phyloP scores from a whole-genome alignment of 768 basidiomycete species.

The Russula sp. region DNA sequence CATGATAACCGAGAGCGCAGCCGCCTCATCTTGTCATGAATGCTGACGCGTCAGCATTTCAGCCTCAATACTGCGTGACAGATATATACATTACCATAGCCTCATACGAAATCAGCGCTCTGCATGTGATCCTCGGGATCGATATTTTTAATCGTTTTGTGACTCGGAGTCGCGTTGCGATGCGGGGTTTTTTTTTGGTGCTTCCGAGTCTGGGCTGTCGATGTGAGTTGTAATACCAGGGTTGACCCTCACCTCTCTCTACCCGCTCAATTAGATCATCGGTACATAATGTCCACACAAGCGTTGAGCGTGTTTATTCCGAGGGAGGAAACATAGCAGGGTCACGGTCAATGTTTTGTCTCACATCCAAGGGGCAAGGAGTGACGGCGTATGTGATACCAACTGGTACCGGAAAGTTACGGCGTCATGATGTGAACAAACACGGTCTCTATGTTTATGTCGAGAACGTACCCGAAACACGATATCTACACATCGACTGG shows the following conservation, averaged over 20 bases:
- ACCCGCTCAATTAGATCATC: neutral
- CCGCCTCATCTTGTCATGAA: neutral
- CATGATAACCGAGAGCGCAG: neutral
- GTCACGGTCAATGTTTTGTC: too few relatives aligned
- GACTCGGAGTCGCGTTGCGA: neutral
- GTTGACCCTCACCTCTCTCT: neutral
- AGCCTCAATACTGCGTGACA: neutral
- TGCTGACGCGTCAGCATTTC: too few relatives aligned
- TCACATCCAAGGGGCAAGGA: too few relatives aligned
- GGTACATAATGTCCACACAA: neutral
- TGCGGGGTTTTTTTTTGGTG: neutral
- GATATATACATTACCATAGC: neutral
- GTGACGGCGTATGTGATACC: too few relatives aligned
- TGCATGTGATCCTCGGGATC: neutral
- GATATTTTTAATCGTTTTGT: too few relatives aligned
- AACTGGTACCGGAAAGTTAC: too few relatives aligned
- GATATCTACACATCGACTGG: too few relatives aligned
- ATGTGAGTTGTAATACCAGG: too few relatives aligned
- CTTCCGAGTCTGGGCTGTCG: neutral
- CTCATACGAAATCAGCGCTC: neutral
- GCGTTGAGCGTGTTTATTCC: neutral
- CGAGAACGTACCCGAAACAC: too few relatives aligned
- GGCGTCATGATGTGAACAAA: too few relatives aligned
- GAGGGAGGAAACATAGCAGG: too few relatives aligned
- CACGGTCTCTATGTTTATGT: too few relatives aligned